Percentiles rank a stretch among this genome's conserved stretches.
Conservation (phyloP, 805 yeast species). For the Metschnikowia dekortorum region DNA sequence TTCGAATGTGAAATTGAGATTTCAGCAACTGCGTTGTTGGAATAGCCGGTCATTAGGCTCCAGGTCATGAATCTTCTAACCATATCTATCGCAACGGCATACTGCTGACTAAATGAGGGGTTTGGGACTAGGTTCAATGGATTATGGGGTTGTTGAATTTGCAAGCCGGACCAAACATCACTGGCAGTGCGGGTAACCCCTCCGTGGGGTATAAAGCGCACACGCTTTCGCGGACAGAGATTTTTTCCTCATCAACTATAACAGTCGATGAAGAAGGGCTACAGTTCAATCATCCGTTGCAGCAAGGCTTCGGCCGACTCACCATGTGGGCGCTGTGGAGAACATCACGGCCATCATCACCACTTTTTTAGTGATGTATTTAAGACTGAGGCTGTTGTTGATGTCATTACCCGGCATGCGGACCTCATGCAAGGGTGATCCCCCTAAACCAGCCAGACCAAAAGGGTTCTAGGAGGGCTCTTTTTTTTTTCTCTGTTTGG, state of each 20-base stretch:
- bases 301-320: conserved; percentile 23
- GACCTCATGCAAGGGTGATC: too few species aligned
- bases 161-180: too few species aligned
- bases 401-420: not conserved
- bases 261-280: conserved; percentile 55
- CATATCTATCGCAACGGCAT: too few species aligned
- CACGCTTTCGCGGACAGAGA: not conserved
- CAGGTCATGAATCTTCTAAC: too few species aligned
- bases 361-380: conserved; percentile 44
- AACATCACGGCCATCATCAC: conserved; percentile 47
- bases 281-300: conserved; percentile 34
- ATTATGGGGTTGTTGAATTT: too few species aligned
- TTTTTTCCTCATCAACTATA: conserved; percentile 46
- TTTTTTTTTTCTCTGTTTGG: too few species aligned
- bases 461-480: not conserved
- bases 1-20: too few species aligned
- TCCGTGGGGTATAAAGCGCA: conserved; percentile 5
- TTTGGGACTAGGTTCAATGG: too few species aligned
- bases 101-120: too few species aligned
- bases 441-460: not conserved
- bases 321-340: conserved; percentile 48
- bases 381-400: conserved; percentile 35
- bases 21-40: too few species aligned
- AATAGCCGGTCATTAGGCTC: too few species aligned
- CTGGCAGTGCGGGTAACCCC: conserved; percentile 9